Evolutionary conservation across 1,284 basidiomycete species (phyloP).

Genomic region (Lignosus rhinocerotis): DNA sequence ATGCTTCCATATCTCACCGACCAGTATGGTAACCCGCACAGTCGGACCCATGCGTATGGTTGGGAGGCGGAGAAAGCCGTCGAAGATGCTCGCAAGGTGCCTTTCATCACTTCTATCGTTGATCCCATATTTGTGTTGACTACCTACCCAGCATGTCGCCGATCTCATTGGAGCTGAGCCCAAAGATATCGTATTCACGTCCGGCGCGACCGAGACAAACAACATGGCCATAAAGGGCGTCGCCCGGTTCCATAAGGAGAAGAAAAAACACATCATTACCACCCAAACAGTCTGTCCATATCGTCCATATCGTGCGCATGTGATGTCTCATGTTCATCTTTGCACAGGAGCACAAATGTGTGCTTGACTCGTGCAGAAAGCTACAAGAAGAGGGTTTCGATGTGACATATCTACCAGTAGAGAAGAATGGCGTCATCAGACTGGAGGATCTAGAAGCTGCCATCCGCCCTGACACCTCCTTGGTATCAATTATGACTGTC

Average conservation of each 20-base stretch:
- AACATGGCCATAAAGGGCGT: conserved; percentile 99
- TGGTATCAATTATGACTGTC: conserved; percentile 92
- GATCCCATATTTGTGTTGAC: background rate
- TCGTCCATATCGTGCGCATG: conserved; percentile 30
- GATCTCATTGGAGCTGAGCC: conserved; percentile 90
- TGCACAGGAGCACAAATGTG: conserved; percentile 96
- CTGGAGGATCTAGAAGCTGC: conserved; percentile 39
- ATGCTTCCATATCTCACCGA: conserved; percentile 98
- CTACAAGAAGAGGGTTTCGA: conserved; percentile 97
- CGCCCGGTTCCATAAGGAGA: conserved; percentile 90
- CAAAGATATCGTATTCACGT: conserved; percentile 98
- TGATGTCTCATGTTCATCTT: background rate
- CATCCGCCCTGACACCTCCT: conserved; percentile 34
- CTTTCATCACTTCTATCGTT: conserved; percentile 28
- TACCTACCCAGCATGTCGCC: conserved; percentile 71
- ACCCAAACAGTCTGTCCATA: conserved; percentile 77
- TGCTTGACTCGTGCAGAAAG: conserved; percentile 95
- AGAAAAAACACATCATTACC: conserved; percentile 89
- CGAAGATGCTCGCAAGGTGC: conserved; percentile 85
- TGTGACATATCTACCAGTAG: conserved; percentile 95
- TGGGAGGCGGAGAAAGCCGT: conserved; percentile 98
- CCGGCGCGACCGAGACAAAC: conserved; percentile 97
- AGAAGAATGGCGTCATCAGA: conserved; percentile 79
- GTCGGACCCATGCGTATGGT: conserved; percentile 96
- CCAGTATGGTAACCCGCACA: conserved; percentile 98